A percentile compares a stretch with the other conserved stretches of the same genome.
phyloP scores from a whole-genome alignment of 2,329 filamentous ascomycete species.

The Trichoderma citrinoviride region DNA sequence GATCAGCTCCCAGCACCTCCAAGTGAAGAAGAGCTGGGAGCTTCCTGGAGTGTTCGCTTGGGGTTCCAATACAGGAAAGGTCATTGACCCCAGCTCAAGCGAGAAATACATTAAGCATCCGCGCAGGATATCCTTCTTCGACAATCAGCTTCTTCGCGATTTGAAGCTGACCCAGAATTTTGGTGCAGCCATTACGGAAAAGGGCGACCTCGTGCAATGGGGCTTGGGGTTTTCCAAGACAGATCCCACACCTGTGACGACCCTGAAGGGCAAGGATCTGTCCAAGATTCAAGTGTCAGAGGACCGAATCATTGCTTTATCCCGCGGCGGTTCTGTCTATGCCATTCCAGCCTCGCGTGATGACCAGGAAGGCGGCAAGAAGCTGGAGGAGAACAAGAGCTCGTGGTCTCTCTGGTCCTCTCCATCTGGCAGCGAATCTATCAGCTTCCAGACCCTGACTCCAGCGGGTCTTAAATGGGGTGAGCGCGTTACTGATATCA shows the following conservation, averaged over 20 bases:
- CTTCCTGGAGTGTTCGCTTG: slow-evolving; percentile 90
- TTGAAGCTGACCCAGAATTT: slow-evolving; percentile 80
- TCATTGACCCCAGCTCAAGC: slow-evolving; percentile 80
- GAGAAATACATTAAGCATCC: slow-evolving; percentile 79
- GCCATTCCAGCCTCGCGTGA: slow-evolving; percentile 74
- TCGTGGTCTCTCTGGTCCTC: slow-evolving; percentile 71
- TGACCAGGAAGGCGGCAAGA: slow-evolving; percentile 66
- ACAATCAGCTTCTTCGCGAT: slow-evolving; percentile 79
- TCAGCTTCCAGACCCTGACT: slow-evolving; percentile 72
- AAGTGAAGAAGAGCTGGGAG: slow-evolving; percentile 78
- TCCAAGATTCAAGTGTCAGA: slow-evolving; percentile 71
- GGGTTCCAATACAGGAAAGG: slow-evolving; percentile 82
- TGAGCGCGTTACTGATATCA: slow-evolving; percentile 72
- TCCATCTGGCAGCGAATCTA: slow-evolving; percentile 33
- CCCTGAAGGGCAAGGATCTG: slow-evolving; percentile 78
- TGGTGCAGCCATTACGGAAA: slow-evolving; percentile 82
- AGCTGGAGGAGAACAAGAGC: slow-evolving; percentile 52
- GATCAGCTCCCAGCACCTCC: slow-evolving; percentile 81
- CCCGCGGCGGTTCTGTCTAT: slow-evolving; percentile 73
- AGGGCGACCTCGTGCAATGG: slow-evolving; percentile 90
- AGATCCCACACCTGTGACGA: slow-evolving; percentile 62
- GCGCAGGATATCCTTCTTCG: slow-evolving; percentile 74
- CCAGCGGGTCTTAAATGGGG: slow-evolving; percentile 62
- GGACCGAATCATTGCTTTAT: slow-evolving; percentile 80
- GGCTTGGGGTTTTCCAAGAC: slow-evolving; percentile 70